Conservation (phyloP, 805 yeast species). For the Metschnikowia baotianmanensis region DNA sequence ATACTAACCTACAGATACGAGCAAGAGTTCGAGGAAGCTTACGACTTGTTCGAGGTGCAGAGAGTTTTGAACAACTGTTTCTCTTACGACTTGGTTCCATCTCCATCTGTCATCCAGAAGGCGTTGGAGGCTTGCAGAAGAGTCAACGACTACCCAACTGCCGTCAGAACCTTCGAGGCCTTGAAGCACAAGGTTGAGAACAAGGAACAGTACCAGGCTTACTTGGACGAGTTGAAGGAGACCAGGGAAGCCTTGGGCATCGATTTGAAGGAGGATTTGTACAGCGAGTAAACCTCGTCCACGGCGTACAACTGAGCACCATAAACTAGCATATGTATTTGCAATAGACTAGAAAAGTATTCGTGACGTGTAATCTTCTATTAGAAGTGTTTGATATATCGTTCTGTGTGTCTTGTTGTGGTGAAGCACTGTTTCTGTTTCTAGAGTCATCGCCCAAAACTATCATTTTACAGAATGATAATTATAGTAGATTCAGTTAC, state of each 20-base stretch:
- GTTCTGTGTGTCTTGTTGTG: no score
- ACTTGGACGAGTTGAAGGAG: slow-evolving; percentile 90
- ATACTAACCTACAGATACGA: slow-evolving; percentile 63
- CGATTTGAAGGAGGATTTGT: slow-evolving; percentile 89
- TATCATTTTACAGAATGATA: no score
- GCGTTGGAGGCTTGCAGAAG: slow-evolving; percentile 98
- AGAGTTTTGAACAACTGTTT: slow-evolving; percentile 97
- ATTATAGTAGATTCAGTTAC: no score
- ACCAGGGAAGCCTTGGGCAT: slow-evolving; percentile 90
- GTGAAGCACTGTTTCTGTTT: no score
- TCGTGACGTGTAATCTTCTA: no score
- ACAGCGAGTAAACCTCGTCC: slow-evolving; percentile 23
- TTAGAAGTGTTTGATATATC: no score
- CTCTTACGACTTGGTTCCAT: slow-evolving; percentile 97
- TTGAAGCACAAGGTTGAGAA: slow-evolving; percentile 94
- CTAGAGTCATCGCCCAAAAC: no score
- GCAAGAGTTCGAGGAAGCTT: slow-evolving; percentile 85
- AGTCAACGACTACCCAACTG: slow-evolving; percentile 98
- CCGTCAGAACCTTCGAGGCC: slow-evolving; percentile 97
- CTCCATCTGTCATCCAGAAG: slow-evolving; percentile 92
- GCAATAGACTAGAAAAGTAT: slow-evolving; percentile 9
- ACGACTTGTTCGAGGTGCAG: slow-evolving; percentile 50
- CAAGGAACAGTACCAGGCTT: slow-evolving; percentile 90
- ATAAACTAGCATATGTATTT: slow-evolving; percentile 3
- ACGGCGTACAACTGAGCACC: not conserved